Percentiles rank a stretch among this genome's conserved stretches.
Conservation (phyloP, 2,329 filamentous ascomycete genomes). For the Pseudopyrenochaeta lycopersici region DNA sequence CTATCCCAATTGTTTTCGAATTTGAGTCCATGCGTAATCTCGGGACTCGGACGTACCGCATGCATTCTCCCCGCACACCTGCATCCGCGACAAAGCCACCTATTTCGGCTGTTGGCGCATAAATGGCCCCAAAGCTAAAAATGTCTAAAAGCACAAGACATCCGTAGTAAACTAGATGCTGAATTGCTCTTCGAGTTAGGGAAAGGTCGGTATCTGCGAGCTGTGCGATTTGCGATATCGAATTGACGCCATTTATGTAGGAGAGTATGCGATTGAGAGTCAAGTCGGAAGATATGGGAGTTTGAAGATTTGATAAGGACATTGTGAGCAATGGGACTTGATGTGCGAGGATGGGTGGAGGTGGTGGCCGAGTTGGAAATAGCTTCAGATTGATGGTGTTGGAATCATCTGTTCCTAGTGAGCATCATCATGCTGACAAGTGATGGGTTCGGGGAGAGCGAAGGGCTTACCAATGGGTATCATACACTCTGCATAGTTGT, state of each 20-base stretch:
- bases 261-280: conserved; percentile 82
- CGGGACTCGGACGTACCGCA: conserved; percentile 73
- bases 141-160: conserved; percentile 90
- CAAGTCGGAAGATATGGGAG: conserved; percentile 71
- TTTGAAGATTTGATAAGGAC: conserved; percentile 46
- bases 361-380: conserved; percentile 82
- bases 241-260: conserved; percentile 89
- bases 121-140: conserved; percentile 93
- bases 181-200: conserved; percentile 84
- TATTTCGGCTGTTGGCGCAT: conserved; percentile 82
- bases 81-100: conserved; percentile 80
- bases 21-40: conserved; percentile 36
- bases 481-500: conserved; percentile 98
- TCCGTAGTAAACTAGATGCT: conserved; percentile 92
- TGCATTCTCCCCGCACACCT: conserved; percentile 85
- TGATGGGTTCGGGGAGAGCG: not conserved
- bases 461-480: conserved; percentile 81
- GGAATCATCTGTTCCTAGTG: conserved; percentile 73
- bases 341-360: conserved; percentile 82
- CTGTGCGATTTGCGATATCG: conserved; percentile 85
- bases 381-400: conserved; percentile 97
- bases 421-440: not conserved
- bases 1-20: conserved; percentile 18
- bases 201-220: conserved; percentile 86
- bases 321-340: conserved; percentile 85